Conservation (phyloP, 2,329 filamentous ascomycete genomes). For the Sarocladiaceae sp. region DNA sequence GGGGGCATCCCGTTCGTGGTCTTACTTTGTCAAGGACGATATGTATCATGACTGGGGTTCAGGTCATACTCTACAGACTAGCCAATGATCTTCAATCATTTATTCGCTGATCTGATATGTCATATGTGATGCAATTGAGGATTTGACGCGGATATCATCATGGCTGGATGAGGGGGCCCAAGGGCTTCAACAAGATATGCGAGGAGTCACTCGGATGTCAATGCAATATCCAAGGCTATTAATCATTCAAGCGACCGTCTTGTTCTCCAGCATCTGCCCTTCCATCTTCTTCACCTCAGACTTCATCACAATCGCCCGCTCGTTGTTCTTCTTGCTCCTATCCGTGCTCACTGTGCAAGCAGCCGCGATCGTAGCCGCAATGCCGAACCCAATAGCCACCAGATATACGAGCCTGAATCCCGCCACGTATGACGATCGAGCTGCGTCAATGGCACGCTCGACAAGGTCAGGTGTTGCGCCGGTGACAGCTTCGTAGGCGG, state of each 20-base stretch:
- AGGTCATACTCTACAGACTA: too few species aligned
- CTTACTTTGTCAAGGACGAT: too few species aligned
- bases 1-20: too few species aligned
- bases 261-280: slow-evolving; percentile 10
- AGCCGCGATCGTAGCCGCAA: slow-evolving; percentile 23
- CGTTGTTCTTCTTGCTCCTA: slow-evolving; percentile 23
- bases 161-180: too few species aligned
- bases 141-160: too few species aligned
- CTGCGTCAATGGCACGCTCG: slow-evolving; percentile 20
- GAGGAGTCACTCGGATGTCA: too few species aligned
- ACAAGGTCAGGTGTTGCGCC: slow-evolving; percentile 21
- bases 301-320: slow-evolving; percentile 19
- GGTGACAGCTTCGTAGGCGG: slow-evolving; percentile 23
- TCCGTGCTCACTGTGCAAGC: slow-evolving; percentile 24
- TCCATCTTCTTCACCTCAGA: slow-evolving; percentile 16
- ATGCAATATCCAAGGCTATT: too few species aligned
- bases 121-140: too few species aligned
- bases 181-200: too few species aligned
- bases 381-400: slow-evolving; percentile 28
- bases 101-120: too few species aligned
- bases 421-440: slow-evolving; percentile 25
- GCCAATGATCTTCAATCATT: too few species aligned
- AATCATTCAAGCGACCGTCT: slow-evolving; percentile 9
- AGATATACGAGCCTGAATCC: slow-evolving; percentile 28
- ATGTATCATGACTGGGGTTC: too few species aligned